Conservation (phyloP, 441 rosid genomes). For the Populus hybrid region DNA sequence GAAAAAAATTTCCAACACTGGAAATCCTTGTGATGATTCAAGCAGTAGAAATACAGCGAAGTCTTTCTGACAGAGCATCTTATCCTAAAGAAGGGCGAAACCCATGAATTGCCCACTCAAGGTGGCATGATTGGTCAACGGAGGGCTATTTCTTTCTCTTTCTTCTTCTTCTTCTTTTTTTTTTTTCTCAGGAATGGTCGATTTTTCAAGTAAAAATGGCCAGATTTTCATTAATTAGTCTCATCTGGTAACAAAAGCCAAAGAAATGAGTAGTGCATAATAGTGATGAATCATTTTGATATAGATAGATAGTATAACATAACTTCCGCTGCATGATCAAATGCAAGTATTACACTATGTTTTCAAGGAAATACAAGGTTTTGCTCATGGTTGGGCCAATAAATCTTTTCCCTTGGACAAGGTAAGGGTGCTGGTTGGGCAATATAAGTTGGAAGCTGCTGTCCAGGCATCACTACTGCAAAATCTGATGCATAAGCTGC, state of each 20-base stretch:
- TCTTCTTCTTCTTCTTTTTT: too few species aligned
- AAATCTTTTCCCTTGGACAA: constrained; percentile 65
- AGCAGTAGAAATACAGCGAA: neutral
- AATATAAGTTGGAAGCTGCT: constrained; percentile 66
- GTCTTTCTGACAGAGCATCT: neutral
- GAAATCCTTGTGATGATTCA: neutral
- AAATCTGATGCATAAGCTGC: constrained; percentile 49
- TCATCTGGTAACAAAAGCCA: neutral
- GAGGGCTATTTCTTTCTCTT: neutral
- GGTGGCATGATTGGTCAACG: neutral
- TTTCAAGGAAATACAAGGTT: constrained; percentile 30
- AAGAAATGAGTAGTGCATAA: neutral
- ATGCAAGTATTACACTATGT: neutral
- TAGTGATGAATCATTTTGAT: neutral
- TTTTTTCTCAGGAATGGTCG: neutral
- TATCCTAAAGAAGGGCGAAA: neutral
- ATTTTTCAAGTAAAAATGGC: neutral
- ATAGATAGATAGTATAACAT: neutral
- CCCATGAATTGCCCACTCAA: neutral
- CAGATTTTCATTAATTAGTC: neutral
- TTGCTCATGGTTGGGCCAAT: constrained; percentile 61
- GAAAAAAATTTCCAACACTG: neutral
- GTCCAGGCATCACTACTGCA: constrained; percentile 93
- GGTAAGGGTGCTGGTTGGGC: constrained; percentile 92
- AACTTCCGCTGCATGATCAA: neutral